Conservation (phyloP, 2,329 filamentous ascomycete species). For the Trichoderma koningii region DNA sequence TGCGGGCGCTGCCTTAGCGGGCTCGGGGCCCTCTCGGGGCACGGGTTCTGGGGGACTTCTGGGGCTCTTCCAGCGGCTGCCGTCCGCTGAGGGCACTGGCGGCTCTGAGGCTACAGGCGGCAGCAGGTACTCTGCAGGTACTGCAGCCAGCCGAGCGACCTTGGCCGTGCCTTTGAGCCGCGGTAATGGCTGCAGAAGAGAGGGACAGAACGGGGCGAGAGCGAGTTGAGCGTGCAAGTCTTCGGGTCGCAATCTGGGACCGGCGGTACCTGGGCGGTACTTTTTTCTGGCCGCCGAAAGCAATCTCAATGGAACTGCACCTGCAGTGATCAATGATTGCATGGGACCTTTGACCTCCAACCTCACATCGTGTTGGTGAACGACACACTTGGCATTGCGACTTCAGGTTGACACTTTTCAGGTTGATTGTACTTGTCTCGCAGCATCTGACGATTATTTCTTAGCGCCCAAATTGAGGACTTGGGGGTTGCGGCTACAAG, state of each 20-base stretch:
- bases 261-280: conserved; percentile 15
- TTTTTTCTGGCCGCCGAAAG: conserved; percentile 4
- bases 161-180: too few species aligned
- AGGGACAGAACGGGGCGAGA: too few species aligned
- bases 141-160: too few species aligned
- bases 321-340: too few species aligned
- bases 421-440: background rate
- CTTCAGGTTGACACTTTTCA: too few species aligned
- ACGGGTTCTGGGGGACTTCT: background rate
- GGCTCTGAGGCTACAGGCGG: background rate
- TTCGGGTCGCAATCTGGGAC: background rate
- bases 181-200: too few species aligned
- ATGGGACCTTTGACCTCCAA: too few species aligned
- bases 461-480: background rate
- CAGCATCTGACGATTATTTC: background rate
- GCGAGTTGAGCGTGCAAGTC: too few species aligned
- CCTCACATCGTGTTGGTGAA: background rate
- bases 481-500: too few species aligned
- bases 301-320: too few species aligned
- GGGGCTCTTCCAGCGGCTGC: background rate
- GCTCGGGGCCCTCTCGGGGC: background rate
- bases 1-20: background rate
- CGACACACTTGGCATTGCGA: background rate
- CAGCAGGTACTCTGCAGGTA: conserved; percentile 11
- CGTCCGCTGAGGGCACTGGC: background rate